Evolutionary conservation across 78 protist genomes (phyloP).

Genomic region (Goniomonas avonlea): DNA sequence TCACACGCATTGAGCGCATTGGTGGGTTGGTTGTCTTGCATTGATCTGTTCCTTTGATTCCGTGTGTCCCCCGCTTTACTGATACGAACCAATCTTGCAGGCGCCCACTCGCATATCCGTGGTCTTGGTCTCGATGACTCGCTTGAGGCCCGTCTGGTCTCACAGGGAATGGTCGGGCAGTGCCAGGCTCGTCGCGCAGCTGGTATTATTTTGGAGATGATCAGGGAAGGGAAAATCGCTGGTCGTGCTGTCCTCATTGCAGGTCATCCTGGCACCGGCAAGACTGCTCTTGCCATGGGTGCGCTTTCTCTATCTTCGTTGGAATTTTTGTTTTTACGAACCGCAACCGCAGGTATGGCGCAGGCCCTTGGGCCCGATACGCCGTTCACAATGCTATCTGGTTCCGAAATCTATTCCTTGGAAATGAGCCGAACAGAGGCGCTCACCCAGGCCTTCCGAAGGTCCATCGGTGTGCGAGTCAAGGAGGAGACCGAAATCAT

Average conservation of each 20-base stretch:
- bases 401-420: slow-evolving; percentile 91
- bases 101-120: slow-evolving; percentile 97
- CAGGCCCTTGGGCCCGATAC: slow-evolving; percentile 84
- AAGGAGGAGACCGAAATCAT: slow-evolving; percentile 97
- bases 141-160: slow-evolving; percentile 65
- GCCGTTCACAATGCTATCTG: slow-evolving; percentile 92
- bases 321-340: not conserved
- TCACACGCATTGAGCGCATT: slow-evolving; percentile 59
- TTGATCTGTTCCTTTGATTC: not conserved
- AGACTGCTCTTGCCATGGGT: slow-evolving; percentile 98
- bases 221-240: slow-evolving; percentile 88
- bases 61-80: not conserved
- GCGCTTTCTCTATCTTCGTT: too few species aligned
- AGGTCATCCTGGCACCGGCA: slow-evolving; percentile 97
- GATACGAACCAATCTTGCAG: slow-evolving; percentile 11
- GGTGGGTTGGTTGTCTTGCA: too few species aligned
- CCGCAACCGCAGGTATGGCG: slow-evolving; percentile 53
- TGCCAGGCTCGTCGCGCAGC: slow-evolving; percentile 83
- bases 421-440: slow-evolving; percentile 98
- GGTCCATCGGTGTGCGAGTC: slow-evolving; percentile 90
- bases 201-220: slow-evolving; percentile 85
- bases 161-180: slow-evolving; percentile 98
- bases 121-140: slow-evolving; percentile 93
- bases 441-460: slow-evolving; percentile 91
- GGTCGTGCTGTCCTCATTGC: slow-evolving; percentile 94